Evolutionary conservation across 2,329 filamentous ascomycete genomes (phyloP).

Genomic region (Lomentospora prolificans): DNA sequence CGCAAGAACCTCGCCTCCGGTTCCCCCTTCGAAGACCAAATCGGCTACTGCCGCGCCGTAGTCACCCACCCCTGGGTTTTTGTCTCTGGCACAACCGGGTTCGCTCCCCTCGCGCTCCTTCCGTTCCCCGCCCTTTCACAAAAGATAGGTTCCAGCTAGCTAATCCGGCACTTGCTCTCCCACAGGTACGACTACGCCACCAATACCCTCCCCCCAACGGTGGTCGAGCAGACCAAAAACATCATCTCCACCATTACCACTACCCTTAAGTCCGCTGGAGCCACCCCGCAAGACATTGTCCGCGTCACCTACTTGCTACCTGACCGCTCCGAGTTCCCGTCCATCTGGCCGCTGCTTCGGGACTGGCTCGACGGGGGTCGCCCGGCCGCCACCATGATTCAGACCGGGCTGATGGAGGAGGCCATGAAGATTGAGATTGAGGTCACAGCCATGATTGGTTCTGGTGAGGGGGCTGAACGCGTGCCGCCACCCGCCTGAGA

Average conservation of each 20-base stretch:
- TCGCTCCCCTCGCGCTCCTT: not conserved
- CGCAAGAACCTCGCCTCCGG: conserved; percentile 36
- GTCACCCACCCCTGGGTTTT: conserved; percentile 40
- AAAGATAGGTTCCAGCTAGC: too few species aligned
- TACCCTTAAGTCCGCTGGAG: conserved; percentile 33
- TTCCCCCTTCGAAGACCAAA: conserved; percentile 41
- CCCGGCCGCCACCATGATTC: conserved; percentile 44
- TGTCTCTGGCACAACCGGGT: conserved; percentile 45
- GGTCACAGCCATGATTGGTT: conserved; percentile 24
- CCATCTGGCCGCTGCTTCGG: conserved; percentile 38
- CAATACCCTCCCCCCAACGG: conserved; percentile 31
- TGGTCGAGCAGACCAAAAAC: conserved; percentile 40
- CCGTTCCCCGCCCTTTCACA: not conserved
- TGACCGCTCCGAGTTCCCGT: conserved; percentile 33
- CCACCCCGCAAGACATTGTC: conserved; percentile 35
- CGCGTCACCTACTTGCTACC: conserved; percentile 43
- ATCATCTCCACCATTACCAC: conserved; percentile 34
- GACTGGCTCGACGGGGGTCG: conserved; percentile 39
- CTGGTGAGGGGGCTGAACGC: not conserved
- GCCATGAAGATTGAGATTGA: conserved; percentile 35
- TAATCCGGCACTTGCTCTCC: not conserved
- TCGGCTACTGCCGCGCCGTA: conserved; percentile 45
- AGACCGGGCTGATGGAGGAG: conserved; percentile 40
- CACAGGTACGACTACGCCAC: conserved; percentile 40
- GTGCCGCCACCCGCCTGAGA: not conserved